Evolutionary conservation across 2,329 filamentous ascomycete genomes (phyloP).

Genomic region (Thelonectria blattea): DNA sequence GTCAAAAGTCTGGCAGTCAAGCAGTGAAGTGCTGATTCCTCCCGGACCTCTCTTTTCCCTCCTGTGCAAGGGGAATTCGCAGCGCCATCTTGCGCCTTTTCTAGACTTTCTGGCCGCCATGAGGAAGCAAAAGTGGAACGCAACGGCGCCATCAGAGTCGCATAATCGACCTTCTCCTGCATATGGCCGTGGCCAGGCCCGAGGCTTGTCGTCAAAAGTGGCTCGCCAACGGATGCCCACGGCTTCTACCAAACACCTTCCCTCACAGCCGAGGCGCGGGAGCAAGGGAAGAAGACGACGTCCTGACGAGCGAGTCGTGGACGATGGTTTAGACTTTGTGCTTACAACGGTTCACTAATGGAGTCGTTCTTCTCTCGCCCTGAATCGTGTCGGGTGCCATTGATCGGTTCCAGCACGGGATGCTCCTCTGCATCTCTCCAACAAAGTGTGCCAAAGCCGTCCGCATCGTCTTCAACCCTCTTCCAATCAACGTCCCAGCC

Average conservation of each 20-base stretch:
- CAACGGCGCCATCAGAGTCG: constrained; percentile 21
- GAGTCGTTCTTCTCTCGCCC: constrained; percentile 3
- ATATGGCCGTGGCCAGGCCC: constrained; percentile 22
- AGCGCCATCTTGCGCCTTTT: constrained; percentile 16
- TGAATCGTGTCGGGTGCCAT: constrained; percentile 33
- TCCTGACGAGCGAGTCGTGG: constrained; percentile 12
- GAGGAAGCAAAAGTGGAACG: constrained; percentile 15
- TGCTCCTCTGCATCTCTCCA: constrained; percentile 11
- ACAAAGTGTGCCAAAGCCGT: neutral
- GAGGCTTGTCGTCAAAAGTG: constrained; percentile 9
- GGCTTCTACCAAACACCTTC: constrained; percentile 12
- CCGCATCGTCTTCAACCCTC: constrained; percentile 6
- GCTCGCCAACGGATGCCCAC: constrained; percentile 11
- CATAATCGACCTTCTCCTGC: constrained; percentile 39
- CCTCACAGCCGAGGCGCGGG: constrained; percentile 15
- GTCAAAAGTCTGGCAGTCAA: constrained; percentile 2
- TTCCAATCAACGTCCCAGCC: constrained; percentile 15
- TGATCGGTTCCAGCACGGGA: constrained; percentile 14
- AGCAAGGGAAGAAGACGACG: constrained; percentile 7
- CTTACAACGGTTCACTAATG: constrained; percentile 4
- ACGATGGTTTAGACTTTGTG: constrained; percentile 13
- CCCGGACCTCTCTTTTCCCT: neutral
- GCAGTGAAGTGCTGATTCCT: no score
- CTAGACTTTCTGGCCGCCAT: constrained; percentile 7
- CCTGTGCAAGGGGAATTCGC: constrained; percentile 19